Evolutionary conservation across 1,284 basidiomycete species (phyloP).

Genomic region (Cutaneotrichosporon spelunceum): DNA sequence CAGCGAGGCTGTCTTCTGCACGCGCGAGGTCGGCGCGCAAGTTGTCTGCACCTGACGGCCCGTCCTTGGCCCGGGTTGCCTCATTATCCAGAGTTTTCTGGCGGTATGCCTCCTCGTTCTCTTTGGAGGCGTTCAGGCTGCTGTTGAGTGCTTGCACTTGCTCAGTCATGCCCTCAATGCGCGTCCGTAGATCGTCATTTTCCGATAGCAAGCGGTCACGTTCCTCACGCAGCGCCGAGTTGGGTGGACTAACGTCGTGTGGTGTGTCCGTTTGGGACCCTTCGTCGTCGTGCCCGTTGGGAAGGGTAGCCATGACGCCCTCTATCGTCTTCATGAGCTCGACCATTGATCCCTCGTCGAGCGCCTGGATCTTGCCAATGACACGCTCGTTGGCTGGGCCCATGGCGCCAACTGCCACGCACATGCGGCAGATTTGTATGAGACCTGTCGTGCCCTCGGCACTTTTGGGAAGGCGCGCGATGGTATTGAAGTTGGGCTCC

Average conservation of each 20-base stretch:
- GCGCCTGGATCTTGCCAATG: constrained; percentile 45
- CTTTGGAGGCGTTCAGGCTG: constrained; percentile 5
- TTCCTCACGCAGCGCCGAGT: constrained; percentile 31
- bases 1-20: constrained; percentile 76
- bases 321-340: constrained; percentile 50
- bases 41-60: constrained; percentile 66
- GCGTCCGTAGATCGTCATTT: constrained; percentile 40
- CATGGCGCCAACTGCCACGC: constrained; percentile 41
- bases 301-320: constrained; percentile 40
- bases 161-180: constrained; percentile 38
- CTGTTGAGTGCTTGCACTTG: constrained; percentile 43
- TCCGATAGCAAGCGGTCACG: constrained; percentile 41
- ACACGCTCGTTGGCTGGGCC: constrained; percentile 46
- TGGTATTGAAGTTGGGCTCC: constrained; percentile 45
- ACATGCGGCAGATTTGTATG: constrained; percentile 39
- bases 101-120: constrained; percentile 14
- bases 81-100: constrained; percentile 15
- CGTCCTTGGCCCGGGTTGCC: constrained; percentile 10
- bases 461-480: constrained; percentile 37
- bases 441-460: constrained; percentile 35
- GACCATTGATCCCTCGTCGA: constrained; percentile 45
- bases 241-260: constrained; percentile 12
- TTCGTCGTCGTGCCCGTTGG: constrained; percentile 22
- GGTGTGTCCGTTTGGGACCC: constrained; percentile 1
- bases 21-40: constrained; percentile 63